A percentile compares a stretch with the other conserved stretches of the same genome.
Evolutionary conservation across 2,329 filamentous ascomycete species (phyloP).

Genomic region (Alternaria atra): DNA sequence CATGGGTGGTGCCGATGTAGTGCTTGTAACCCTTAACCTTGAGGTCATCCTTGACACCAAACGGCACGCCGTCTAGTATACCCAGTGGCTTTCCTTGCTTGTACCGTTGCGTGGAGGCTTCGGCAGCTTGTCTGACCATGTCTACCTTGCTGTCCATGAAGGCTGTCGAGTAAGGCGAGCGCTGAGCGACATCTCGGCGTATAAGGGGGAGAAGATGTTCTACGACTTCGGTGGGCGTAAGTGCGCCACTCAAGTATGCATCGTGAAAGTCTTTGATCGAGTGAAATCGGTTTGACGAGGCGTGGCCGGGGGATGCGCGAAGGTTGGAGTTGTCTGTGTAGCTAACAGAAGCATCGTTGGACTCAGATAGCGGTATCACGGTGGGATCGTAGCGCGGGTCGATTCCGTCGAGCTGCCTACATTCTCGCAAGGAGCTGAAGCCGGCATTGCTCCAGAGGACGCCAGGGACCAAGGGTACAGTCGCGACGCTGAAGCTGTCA

Average conservation of each 20-base stretch:
- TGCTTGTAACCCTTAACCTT: slow-evolving; percentile 74
- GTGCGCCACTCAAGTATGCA: slow-evolving; percentile 72
- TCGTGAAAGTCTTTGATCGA: slow-evolving; percentile 80
- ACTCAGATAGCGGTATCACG: slow-evolving; percentile 58
- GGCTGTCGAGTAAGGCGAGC: slow-evolving; percentile 72
- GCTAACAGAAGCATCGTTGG: slow-evolving; percentile 25
- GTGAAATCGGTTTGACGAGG: slow-evolving; percentile 46
- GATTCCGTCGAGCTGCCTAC: slow-evolving; percentile 64
- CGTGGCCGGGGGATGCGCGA: slow-evolving; percentile 27
- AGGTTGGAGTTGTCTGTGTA: slow-evolving; percentile 32
- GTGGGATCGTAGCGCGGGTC: slow-evolving; percentile 65
- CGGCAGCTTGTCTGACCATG: slow-evolving; percentile 71
- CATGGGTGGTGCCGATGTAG: slow-evolving; percentile 70
- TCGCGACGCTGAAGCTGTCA: slow-evolving; percentile 62
- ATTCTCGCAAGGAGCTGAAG: slow-evolving; percentile 66
- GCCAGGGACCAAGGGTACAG: slow-evolving; percentile 68
- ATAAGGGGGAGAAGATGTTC: slow-evolving; percentile 77
- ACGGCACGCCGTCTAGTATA: slow-evolving; percentile 80
- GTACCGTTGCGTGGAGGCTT: slow-evolving; percentile 77
- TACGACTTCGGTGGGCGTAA: slow-evolving; percentile 76
- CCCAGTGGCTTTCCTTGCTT: slow-evolving; percentile 71
- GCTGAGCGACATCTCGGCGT: slow-evolving; percentile 63
- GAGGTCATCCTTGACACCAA: slow-evolving; percentile 85
- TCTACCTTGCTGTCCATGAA: slow-evolving; percentile 75
- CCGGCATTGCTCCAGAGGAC: slow-evolving; percentile 77